Evolutionary conservation across 2,329 filamentous ascomycete species (phyloP).

Genomic region (Zymoseptoria crescenta): DNA sequence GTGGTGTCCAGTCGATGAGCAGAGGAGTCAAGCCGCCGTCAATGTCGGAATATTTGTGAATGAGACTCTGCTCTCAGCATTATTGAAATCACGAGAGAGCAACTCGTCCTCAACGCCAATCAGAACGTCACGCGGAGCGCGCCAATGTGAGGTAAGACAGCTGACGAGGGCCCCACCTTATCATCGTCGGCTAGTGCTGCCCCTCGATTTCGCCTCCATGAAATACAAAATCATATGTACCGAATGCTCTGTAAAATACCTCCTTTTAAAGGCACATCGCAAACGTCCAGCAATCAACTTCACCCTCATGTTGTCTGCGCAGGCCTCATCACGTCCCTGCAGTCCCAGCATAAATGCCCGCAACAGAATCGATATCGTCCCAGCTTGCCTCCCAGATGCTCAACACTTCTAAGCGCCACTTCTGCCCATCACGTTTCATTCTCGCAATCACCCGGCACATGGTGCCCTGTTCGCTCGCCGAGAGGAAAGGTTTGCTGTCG

Average conservation of each 20-base stretch:
- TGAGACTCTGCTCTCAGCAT: not conserved
- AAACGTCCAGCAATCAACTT: too few species aligned
- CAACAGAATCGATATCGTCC: slow-evolving; percentile 46
- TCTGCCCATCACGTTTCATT: slow-evolving; percentile 38
- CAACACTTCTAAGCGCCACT: slow-evolving; percentile 40
- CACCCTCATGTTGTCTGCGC: not conserved
- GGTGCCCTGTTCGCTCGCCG: slow-evolving; percentile 17
- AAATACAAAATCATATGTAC: too few species aligned
- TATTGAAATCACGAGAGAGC: not conserved
- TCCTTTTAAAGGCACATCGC: too few species aligned
- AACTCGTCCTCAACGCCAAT: not conserved
- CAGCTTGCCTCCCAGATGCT: slow-evolving; percentile 47
- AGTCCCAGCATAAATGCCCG: slow-evolving; percentile 32
- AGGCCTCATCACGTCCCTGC: not conserved
- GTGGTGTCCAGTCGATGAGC: too few species aligned
- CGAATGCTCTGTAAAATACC: too few species aligned
- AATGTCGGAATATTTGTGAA: not conserved
- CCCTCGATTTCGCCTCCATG: too few species aligned
- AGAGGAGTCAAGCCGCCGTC: not conserved
- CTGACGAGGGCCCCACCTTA: not conserved
- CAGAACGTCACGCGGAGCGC: not conserved
- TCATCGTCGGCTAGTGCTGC: not conserved
- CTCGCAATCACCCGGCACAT: slow-evolving; percentile 45
- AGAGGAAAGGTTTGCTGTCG: slow-evolving; percentile 37
- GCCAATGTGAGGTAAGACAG: not conserved